phyloP scores from a whole-genome alignment of 768 basidiomycete genomes.

The Amanita brunnescens region DNA sequence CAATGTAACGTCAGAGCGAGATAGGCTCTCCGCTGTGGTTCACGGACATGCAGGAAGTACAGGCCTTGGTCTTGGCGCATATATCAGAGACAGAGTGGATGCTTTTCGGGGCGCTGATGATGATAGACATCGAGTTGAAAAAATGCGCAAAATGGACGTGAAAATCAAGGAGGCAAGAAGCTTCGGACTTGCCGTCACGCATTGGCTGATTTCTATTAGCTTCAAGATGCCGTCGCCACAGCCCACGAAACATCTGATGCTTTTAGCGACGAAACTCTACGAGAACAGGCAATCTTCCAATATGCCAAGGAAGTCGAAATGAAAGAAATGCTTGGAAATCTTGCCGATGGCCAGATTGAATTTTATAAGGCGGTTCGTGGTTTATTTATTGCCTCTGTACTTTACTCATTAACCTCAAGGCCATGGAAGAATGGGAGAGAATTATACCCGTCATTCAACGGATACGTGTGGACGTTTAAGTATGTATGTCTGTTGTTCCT shows the following conservation, averaged over 20 bases:
- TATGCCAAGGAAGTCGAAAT: slow-evolving; percentile 89
- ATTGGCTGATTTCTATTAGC: slow-evolving; percentile 34
- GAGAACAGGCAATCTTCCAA: slow-evolving; percentile 88
- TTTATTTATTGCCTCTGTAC: slow-evolving; percentile 1
- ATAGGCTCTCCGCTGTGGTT: slow-evolving; percentile 83
- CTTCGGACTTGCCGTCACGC: background rate
- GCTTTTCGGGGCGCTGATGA: slow-evolving; percentile 88
- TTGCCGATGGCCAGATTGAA: slow-evolving; percentile 93
- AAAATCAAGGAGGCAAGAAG: slow-evolving; percentile 88
- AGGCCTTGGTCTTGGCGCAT: slow-evolving; percentile 79
- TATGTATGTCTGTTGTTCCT: slow-evolving; percentile 10
- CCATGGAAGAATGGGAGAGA: slow-evolving; percentile 97
- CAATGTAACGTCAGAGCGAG: slow-evolving; percentile 87
- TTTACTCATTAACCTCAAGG: slow-evolving; percentile 29
- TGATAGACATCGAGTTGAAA: slow-evolving; percentile 86
- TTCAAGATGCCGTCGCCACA: slow-evolving; percentile 93
- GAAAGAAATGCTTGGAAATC: slow-evolving; percentile 86
- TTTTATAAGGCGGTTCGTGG: slow-evolving; percentile 72
- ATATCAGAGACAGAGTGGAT: slow-evolving; percentile 89
- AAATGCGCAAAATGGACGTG: slow-evolving; percentile 84
- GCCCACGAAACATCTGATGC: slow-evolving; percentile 95
- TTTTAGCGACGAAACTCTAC: slow-evolving; percentile 90
- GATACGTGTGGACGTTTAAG: slow-evolving; percentile 85
- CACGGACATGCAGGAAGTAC: slow-evolving; percentile 82
- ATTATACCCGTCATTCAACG: slow-evolving; percentile 91